These are phyloP conservation scores for Stachybotrys chlorohalonatus DNA, from an alignment of 2,329 filamentous ascomycete genomes.

Conservation along the genomic window DNA sequence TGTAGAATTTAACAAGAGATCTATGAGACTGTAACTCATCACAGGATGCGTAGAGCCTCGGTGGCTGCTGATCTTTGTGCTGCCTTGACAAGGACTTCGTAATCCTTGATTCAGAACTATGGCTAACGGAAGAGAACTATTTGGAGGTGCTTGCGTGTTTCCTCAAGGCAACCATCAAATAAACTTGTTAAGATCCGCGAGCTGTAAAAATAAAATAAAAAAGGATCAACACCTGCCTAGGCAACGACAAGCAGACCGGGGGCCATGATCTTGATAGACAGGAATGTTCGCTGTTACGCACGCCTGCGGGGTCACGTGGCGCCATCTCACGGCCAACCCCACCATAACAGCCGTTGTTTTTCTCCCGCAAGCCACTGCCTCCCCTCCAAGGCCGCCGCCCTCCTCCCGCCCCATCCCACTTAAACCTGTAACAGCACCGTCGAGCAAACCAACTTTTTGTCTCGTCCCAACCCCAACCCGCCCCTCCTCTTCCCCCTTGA, in stretches of 20 bases:
- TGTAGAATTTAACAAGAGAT: not conserved
- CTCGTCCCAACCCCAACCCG: slow-evolving; percentile 7
- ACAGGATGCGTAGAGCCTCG: no score
- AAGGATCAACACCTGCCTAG: not conserved
- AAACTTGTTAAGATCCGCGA: no score
- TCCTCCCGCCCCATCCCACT: slow-evolving; percentile 16
- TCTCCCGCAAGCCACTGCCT: slow-evolving; percentile 16
- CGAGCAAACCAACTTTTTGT: slow-evolving; percentile 8
- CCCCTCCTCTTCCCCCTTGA: slow-evolving; percentile 7
- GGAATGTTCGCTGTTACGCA: slow-evolving; percentile 8
- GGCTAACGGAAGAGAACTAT: no score
- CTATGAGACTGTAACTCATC: not conserved
- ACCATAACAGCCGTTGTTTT: slow-evolving; percentile 21
- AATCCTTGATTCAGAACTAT: not conserved
- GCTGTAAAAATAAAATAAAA: no score
- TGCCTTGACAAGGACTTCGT: not conserved
- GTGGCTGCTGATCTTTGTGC: no score
- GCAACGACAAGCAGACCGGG: not conserved
- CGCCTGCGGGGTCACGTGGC: slow-evolving; percentile 19
- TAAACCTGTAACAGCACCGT: slow-evolving; percentile 4
- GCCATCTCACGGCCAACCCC: slow-evolving; percentile 21
- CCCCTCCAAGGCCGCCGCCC: slow-evolving; percentile 9
- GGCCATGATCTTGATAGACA: no score
- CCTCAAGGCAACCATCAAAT: no score
- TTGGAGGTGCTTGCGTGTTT: no score